phyloP scores from a whole-genome alignment of 441 rosid genomes.

The Bocquillonia castaneifolia region DNA sequence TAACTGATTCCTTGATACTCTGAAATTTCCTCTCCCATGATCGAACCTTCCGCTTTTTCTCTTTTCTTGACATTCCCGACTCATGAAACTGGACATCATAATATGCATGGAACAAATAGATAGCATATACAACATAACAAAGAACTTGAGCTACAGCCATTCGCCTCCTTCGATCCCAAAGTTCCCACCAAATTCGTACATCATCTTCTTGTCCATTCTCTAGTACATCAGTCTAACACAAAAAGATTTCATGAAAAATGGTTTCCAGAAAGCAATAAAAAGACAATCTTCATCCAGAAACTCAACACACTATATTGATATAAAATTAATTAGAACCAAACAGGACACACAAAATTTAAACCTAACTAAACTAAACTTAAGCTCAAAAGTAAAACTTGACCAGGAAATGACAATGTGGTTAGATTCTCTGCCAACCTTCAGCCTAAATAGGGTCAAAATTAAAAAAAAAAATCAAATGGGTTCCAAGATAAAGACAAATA shows the following conservation, averaged over 20 bases:
- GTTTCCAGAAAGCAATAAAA: not conserved
- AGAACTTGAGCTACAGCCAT: conserved; percentile 25
- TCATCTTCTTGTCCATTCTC: conserved; percentile 7
- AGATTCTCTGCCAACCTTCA: no score
- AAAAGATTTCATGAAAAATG: not conserved
- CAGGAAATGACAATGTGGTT: no score
- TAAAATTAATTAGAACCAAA: not conserved
- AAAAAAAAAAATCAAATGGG: no score
- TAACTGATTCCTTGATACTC: conserved; percentile 12
- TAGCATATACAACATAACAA: conserved; percentile 20
- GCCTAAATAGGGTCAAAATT: no score
- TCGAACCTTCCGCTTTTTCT: conserved; percentile 16
- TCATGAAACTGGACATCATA: not conserved
- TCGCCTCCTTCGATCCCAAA: conserved; percentile 20
- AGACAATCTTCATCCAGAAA: not conserved
- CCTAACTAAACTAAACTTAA: not conserved
- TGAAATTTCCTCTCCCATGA: conserved; percentile 12
- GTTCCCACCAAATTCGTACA: conserved; percentile 23
- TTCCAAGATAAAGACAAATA: no score
- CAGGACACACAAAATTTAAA: not conserved
- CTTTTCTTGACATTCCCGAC: not conserved
- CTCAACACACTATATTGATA: not conserved
- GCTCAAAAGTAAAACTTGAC: no score
- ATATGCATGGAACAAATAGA: conserved; percentile 16
- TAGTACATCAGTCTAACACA: conserved; percentile 18